phyloP scores from a whole-genome alignment of 2,329 filamentous ascomycete genomes.

The Diaporthe velutina region DNA sequence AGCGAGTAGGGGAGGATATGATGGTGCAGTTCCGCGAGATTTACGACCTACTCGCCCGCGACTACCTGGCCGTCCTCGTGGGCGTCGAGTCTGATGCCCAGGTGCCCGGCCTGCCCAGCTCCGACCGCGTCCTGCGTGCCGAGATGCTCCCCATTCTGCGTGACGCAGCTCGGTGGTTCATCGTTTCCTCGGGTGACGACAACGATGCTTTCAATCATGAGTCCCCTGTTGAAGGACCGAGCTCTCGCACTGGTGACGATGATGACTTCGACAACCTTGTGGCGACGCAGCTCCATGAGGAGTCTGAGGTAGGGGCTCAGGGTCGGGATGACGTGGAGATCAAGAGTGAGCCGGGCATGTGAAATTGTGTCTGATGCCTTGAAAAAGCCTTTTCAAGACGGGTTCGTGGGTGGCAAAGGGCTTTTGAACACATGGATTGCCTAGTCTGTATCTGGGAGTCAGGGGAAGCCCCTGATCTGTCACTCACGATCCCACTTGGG shows the following conservation, averaged over 20 bases:
- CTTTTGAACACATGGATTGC: too few relatives aligned
- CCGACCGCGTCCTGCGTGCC: not conserved
- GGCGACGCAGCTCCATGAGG: not conserved
- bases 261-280: not conserved
- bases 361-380: not conserved
- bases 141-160: constrained; percentile 1
- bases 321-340: not conserved
- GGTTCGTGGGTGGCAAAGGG: too few relatives aligned
- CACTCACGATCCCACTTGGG: too few relatives aligned
- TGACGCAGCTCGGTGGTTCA: not conserved
- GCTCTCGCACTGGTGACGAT: not conserved
- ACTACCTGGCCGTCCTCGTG: constrained; percentile 3
- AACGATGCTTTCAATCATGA: not conserved
- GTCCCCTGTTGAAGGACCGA: not conserved
- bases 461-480: too few relatives aligned
- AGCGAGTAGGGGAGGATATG: not conserved
- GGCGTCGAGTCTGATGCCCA: not conserved
- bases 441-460: too few relatives aligned
- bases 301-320: not conserved
- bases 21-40: not conserved
- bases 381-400: too few relatives aligned
- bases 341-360: not conserved
- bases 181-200: not conserved
- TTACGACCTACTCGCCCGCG: not conserved
- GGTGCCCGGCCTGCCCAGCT: not conserved